phyloP scores from a whole-genome alignment of 352 stramenopile genomes.

The Globisporangium cederbergense region DNA sequence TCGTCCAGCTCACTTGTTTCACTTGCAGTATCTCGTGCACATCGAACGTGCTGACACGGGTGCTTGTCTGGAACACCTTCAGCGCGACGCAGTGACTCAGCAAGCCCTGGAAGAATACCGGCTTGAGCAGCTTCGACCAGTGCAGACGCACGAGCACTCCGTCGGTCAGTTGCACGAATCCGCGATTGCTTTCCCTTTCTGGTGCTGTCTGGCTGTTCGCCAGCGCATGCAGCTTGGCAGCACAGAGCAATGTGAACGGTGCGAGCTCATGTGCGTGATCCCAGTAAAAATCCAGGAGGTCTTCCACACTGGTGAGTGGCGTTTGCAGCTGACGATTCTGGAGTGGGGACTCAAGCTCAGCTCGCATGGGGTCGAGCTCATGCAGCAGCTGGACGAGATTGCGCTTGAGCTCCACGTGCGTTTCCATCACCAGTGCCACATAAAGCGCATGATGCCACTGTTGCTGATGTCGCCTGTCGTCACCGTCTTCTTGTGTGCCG shows the following conservation, averaged over 20 bases:
- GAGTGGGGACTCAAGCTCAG: neutral
- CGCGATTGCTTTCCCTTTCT: neutral
- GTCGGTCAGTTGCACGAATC: constrained; percentile 15
- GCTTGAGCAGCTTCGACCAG: constrained; percentile 40
- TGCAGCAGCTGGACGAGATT: constrained; percentile 28
- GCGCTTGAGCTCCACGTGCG: constrained; percentile 21
- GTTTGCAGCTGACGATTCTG: neutral
- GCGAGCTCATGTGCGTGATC: constrained; percentile 28
- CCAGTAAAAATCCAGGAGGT: constrained; percentile 46
- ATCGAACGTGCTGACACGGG: neutral
- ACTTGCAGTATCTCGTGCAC: constrained; percentile 3
- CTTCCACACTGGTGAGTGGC: constrained; percentile 20
- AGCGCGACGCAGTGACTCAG: constrained; percentile 25
- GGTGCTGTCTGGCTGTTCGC: constrained; percentile 15
- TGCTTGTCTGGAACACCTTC: constrained; percentile 21
- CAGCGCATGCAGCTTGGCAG: constrained; percentile 37
- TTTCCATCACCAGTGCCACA: constrained; percentile 32
- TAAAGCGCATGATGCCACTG: constrained; percentile 36
- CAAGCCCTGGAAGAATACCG: constrained; percentile 41
- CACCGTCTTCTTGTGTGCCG: neutral
- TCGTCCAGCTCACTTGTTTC: neutral
- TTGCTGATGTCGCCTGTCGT: constrained; percentile 24
- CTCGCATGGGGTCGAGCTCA: constrained; percentile 5
- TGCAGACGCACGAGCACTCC: constrained; percentile 31
- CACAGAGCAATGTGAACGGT: constrained; percentile 34